A percentile compares a stretch with the other conserved stretches of the same genome.
These are phyloP conservation scores for Thinopyrum elongatum DNA, from an alignment of 176 grass and related monocot species.

Conservation along the genomic window DNA sequence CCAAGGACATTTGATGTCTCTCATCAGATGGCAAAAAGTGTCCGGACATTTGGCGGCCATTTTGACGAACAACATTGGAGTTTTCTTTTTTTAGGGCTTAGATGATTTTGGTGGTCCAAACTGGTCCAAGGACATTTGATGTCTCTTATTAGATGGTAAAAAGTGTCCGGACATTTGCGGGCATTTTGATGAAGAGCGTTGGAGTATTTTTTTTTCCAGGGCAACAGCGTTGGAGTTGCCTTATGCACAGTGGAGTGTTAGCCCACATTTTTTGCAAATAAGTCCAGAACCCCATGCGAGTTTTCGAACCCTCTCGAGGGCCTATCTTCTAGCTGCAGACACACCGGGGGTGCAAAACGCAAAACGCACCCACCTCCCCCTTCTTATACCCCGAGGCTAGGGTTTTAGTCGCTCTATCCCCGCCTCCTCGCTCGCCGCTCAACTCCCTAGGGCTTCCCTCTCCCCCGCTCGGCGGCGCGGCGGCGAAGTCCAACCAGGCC, in stretches of 20 bases:
- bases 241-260: not conserved
- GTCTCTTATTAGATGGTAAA: too few relatives aligned
- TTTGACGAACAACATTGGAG: too few relatives aligned
- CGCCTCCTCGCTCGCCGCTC: constrained; percentile 20
- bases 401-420: constrained; percentile 39
- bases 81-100: too few relatives aligned
- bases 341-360: not conserved
- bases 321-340: not conserved
- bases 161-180: too few relatives aligned
- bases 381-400: constrained; percentile 54
- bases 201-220: too few relatives aligned
- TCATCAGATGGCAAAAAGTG: too few relatives aligned
- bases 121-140: too few relatives aligned
- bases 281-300: not conserved
- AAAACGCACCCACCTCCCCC: constrained; percentile 4
- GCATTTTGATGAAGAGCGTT: too few relatives aligned
- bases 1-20: too few relatives aligned
- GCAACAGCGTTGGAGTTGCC: too few relatives aligned
- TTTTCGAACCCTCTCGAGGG: not conserved
- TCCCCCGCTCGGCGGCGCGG: constrained; percentile 23
- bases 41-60: too few relatives aligned
- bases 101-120: too few relatives aligned
- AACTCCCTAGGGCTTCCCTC: constrained; percentile 2
- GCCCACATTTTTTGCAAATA: not conserved
- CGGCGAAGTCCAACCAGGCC: constrained; percentile 12